phyloP scores from a whole-genome alignment of 441 rosid genomes.

The Metrosideros polymorpha region DNA sequence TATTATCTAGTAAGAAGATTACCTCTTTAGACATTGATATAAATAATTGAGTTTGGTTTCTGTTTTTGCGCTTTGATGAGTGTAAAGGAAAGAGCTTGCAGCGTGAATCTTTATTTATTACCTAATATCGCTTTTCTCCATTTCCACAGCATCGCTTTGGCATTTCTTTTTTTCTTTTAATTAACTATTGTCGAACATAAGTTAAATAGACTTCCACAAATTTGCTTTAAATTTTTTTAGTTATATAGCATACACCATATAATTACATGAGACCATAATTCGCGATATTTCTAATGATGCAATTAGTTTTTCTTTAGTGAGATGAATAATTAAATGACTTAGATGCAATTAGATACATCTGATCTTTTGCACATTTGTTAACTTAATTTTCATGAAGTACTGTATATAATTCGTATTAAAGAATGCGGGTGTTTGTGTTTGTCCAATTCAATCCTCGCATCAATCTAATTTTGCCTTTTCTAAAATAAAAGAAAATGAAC shows the following conservation, averaged over 20 bases:
- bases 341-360: neutral
- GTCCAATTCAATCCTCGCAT: neutral
- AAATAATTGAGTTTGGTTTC: neutral
- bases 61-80: neutral
- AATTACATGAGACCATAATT: neutral
- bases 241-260: neutral
- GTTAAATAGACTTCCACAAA: neutral
- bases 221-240: neutral
- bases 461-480: neutral
- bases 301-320: neutral
- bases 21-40: neutral
- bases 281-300: neutral
- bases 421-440: neutral
- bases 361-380: neutral
- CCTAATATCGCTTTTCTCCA: neutral
- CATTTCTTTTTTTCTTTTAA: neutral
- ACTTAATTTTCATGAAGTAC: neutral
- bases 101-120: neutral
- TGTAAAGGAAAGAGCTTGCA: no score
- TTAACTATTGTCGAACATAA: neutral
- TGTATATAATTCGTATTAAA: neutral
- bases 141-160: neutral
- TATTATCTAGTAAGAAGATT: neutral
- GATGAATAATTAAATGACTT: neutral
- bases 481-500: no score